Base-by-base conservation (phyloP, 495 filamentous ascomycete species). In the Penicillium desertorum region DNA sequence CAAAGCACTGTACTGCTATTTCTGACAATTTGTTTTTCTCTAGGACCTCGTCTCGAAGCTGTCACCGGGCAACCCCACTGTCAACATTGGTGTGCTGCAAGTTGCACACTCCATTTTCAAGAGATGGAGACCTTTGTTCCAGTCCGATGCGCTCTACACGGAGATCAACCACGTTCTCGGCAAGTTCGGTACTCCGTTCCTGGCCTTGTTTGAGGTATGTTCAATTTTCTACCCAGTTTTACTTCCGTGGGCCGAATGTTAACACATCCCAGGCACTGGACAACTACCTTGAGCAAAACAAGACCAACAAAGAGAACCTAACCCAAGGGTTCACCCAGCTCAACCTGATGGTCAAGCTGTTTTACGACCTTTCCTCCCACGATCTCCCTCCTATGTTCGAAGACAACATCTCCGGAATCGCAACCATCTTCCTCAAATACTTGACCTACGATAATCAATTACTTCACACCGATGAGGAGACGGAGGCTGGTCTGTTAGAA, bases 81-180 rank as follows among this genome's bases (percentile, higher is more conserved):
- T 87, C 64, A 98, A 96, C 71, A 92, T 91, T 68, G 95, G 95
- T 58, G 92, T 99, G 11, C 78, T 99, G 55, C 89, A 93, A 73
- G 95, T 99, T 42, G 95, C 95, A 44, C 95, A 99, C 74, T 96
- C 93, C 5, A 97, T 99, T 63, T 99, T 98, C 80, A 90, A 88
- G 73, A 80, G 94, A 58, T 99, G 95, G 95, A 82, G 92, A 53
- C 95, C 94, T 20, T 78, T 98, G 11, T 96, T 93, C 74, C 83
- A 88, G 41, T 96, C 92, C 43, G 91, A 98, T 69, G 88, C 84
- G 9, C 82, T 99, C 10, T 98, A 90, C 73, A 87, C 81, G 7
- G 95, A 99, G 69, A 91, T 99, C 68, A 90, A 94, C 70, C 95
- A 98, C 70, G 95, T 99, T 41, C 82, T 98, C 27, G 73, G 72